Evolutionary conservation across 441 rosid species (phyloP).

Genomic region (Flueggea neowawraea): DNA sequence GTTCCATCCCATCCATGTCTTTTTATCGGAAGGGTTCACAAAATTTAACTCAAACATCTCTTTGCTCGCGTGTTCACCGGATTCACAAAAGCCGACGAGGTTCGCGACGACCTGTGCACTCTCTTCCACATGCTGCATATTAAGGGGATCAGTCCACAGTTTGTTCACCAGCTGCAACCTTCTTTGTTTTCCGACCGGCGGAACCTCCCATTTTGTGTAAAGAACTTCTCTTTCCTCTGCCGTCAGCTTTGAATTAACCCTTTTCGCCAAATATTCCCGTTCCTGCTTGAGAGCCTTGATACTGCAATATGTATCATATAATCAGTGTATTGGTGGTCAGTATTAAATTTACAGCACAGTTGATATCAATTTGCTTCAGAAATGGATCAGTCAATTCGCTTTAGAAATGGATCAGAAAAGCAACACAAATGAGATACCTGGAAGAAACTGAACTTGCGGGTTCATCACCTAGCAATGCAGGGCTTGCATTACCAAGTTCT

Average conservation of each 20-base stretch:
- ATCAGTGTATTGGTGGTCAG: not conserved
- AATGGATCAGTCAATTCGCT: too few relatives aligned
- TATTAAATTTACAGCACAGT: not conserved
- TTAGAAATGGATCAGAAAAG: too few relatives aligned
- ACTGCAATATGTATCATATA: constrained; percentile 30
- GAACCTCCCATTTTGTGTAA: constrained; percentile 75
- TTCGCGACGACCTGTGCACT: constrained; percentile 81
- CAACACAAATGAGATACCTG: constrained; percentile 34
- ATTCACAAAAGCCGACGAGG: constrained; percentile 84
- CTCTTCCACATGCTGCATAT: constrained; percentile 65
- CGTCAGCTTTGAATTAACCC: constrained; percentile 68
- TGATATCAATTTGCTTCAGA: too few relatives aligned
- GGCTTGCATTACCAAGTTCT: constrained; percentile 95
- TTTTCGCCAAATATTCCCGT: constrained; percentile 79
- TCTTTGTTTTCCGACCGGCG: constrained; percentile 85
- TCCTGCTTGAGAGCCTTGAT: constrained; percentile 80
- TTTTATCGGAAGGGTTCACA: constrained; percentile 68
- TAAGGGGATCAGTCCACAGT: constrained; percentile 82
- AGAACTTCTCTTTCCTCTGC: constrained; percentile 75
- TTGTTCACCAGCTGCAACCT: constrained; percentile 77
- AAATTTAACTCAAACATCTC: constrained; percentile 91
- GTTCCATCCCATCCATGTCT: constrained; percentile 93
- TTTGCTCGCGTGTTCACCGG: constrained; percentile 68
- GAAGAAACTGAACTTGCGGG: constrained; percentile 86
- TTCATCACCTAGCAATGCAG: constrained; percentile 81